Evolutionary conservation across 306 rosid species (phyloP).

Genomic region (Notholithocarpus densiflorus): DNA sequence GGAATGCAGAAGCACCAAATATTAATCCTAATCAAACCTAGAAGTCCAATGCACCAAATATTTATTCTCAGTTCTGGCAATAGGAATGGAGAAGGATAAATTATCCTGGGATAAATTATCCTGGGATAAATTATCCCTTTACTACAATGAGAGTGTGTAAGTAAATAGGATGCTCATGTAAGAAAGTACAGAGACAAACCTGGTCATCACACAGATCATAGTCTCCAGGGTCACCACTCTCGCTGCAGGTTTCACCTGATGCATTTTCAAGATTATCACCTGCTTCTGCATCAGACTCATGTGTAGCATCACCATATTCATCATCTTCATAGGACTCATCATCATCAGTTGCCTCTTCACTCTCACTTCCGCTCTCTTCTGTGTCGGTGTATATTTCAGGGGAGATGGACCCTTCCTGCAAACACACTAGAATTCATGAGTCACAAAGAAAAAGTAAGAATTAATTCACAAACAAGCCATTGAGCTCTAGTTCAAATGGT

Average conservation of each 20-base stretch:
- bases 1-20: neutral
- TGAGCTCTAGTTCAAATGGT: no score
- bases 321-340: constrained; percentile 76
- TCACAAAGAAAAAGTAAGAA: neutral
- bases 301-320: constrained; percentile 49
- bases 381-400: constrained; percentile 74
- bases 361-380: constrained; percentile 74
- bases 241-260: constrained; percentile 52
- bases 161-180: constrained; percentile 8
- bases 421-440: constrained; percentile 36
- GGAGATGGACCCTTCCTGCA: constrained; percentile 73
- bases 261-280: constrained; percentile 48
- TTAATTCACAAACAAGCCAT: neutral
- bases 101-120: no score
- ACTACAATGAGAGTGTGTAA: neutral
- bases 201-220: constrained; percentile 35
- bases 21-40: neutral
- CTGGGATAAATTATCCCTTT: neutral
- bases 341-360: constrained; percentile 75
- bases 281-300: constrained; percentile 55
- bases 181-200: constrained; percentile 42
- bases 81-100: neutral
- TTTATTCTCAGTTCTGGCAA: neutral
- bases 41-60: neutral
- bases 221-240: constrained; percentile 40